Evolutionary conservation across 345 rosid species (phyloP).

Genomic region (Adansonia digitata): DNA sequence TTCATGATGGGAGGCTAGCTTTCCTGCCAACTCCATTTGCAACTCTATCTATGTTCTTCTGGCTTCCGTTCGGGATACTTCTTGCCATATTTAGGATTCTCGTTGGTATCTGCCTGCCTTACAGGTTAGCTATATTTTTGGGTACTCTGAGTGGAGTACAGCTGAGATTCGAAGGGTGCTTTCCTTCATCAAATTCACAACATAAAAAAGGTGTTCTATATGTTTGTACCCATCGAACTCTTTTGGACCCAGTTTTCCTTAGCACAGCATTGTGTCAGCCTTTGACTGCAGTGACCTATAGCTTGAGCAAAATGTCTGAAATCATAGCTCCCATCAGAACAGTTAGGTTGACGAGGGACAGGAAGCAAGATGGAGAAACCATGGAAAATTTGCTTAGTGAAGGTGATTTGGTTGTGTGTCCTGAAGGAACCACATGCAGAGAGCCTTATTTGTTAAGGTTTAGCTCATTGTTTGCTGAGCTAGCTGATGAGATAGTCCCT

Average conservation of each 20-base stretch:
- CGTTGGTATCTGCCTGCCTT: constrained; percentile 60
- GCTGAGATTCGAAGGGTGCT: constrained; percentile 9
- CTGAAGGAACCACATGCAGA: constrained; percentile 94
- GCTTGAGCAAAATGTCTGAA: constrained; percentile 85
- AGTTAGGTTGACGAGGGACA: constrained; percentile 69
- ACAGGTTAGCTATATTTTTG: constrained; percentile 36
- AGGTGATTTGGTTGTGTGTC: constrained; percentile 88
- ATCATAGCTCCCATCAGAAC: constrained; percentile 75
- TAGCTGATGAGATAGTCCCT: constrained; percentile 77
- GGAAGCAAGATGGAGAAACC: constrained; percentile 56
- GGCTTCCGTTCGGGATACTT: constrained; percentile 68
- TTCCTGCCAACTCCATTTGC: constrained; percentile 85
- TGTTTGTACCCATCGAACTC: constrained; percentile 84
- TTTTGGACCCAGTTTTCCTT: constrained; percentile 82
- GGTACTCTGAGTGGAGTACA: constrained; percentile 47
- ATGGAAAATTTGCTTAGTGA: constrained; percentile 61
- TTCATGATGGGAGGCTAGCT: constrained; percentile 97
- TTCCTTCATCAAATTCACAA: constrained; percentile 5
- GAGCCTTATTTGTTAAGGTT: constrained; percentile 88
- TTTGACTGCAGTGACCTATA: constrained; percentile 82
- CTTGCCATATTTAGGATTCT: constrained; percentile 60
- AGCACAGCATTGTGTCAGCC: constrained; percentile 52
- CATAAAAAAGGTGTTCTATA: constrained; percentile 56
- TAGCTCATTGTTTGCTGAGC: constrained; percentile 83
- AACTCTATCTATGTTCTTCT: constrained; percentile 61